Evolutionary conservation across 2,329 filamentous ascomycete genomes (phyloP).

Genomic region (Diaporthe nobilis): DNA sequence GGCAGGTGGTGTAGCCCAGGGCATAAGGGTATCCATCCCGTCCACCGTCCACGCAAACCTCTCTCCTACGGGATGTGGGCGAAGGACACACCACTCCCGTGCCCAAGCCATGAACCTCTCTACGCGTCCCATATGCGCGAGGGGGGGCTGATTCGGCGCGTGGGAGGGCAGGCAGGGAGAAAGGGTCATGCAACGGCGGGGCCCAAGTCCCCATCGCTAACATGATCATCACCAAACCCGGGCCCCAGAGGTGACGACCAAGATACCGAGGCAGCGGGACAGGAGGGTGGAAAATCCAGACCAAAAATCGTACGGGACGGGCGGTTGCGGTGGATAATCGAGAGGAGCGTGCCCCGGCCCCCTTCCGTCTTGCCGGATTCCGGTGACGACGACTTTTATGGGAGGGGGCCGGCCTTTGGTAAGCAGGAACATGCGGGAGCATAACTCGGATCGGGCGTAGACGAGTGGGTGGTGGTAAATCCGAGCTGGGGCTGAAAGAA

Average conservation of each 20-base stretch:
- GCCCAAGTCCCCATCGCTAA: neutral
- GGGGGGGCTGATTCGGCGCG: neutral
- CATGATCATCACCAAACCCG: neutral
- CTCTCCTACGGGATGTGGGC: constrained; percentile 10
- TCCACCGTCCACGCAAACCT: neutral
- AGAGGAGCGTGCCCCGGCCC: neutral
- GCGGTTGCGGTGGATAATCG: constrained; percentile 14
- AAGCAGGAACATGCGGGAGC: neutral
- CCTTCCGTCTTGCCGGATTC: constrained; percentile 17
- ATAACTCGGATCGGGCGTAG: neutral
- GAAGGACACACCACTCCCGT: neutral
- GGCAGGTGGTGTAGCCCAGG: too few species aligned
- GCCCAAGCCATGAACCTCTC: neutral
- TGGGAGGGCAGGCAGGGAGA: neutral
- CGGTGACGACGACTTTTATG: constrained; percentile 17
- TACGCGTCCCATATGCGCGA: constrained; percentile 5
- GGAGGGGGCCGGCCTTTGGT: neutral
- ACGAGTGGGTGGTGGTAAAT: neutral
- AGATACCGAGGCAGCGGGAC: constrained; percentile 2
- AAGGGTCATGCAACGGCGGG: constrained; percentile 1
- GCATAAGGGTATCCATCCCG: neutral
- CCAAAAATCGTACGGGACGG: neutral
- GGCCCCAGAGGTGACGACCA: constrained; percentile 7
- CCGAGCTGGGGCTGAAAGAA: constrained; percentile 4
- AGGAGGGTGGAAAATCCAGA: neutral